Percentiles rank a stretch among this genome's conserved stretches.
Evolutionary conservation across 78 protist species (phyloP).

Genomic region (slime mould (Dictyostelium discoideum)): DNA sequence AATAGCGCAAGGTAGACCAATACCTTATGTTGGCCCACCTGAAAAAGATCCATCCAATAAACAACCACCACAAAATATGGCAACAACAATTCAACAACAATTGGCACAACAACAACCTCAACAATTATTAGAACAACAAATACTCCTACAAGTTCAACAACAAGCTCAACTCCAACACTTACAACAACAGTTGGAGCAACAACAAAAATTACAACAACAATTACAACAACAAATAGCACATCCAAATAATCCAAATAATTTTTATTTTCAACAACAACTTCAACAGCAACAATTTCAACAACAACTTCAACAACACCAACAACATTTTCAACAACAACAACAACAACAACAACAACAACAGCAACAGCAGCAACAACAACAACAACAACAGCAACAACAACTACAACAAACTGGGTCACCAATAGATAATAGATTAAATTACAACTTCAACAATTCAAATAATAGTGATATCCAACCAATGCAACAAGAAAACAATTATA

Average conservation of each 20-base stretch:
- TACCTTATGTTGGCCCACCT: slow-evolving; percentile 68
- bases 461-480: background rate
- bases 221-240: slow-evolving; percentile 21
- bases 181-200: slow-evolving; percentile 27
- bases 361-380: slow-evolving; percentile 10
- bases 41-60: background rate
- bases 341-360: background rate
- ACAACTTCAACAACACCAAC: background rate
- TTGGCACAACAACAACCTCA: background rate
- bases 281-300: slow-evolving; percentile 19
- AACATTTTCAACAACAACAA: slow-evolving; percentile 1
- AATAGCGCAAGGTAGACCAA: slow-evolving; percentile 5
- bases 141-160: slow-evolving; percentile 27
- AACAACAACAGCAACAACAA: background rate
- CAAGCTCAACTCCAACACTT: slow-evolving; percentile 34
- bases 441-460: background rate
- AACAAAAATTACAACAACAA: slow-evolving; percentile 15
- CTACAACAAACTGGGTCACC: background rate
- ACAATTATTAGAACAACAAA: slow-evolving; percentile 10
- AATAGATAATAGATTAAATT: background rate
- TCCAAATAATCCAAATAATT: slow-evolving; percentile 9
- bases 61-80: background rate
- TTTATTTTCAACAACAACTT: slow-evolving; percentile 13
- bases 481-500: background rate
- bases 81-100: background rate